Conservation (phyloP, 257 asterid genomes). For the Gynochthodes officinalis region DNA sequence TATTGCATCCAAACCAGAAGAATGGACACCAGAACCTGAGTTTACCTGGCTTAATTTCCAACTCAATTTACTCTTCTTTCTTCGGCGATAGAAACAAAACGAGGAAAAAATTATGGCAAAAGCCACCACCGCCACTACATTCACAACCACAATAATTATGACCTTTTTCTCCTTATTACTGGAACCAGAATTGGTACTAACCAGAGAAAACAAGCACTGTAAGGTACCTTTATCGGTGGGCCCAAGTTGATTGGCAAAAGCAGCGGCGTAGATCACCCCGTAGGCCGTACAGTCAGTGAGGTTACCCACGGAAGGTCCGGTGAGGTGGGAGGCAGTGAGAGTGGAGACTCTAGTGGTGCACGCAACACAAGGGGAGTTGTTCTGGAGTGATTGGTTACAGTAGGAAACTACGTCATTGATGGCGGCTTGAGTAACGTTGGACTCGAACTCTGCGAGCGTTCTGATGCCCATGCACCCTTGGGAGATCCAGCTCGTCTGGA, state of each 20-base stretch:
- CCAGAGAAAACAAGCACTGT: slow-evolving; percentile 66
- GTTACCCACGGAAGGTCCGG: slow-evolving; percentile 49
- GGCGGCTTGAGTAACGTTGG: slow-evolving; percentile 36
- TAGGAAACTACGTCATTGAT: slow-evolving; percentile 31
- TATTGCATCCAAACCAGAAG: slow-evolving; percentile 54
- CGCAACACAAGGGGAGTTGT: slow-evolving; percentile 68
- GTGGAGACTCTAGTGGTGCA: slow-evolving; percentile 62
- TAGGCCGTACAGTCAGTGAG: slow-evolving; percentile 64
- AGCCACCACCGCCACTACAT: slow-evolving; percentile 19
- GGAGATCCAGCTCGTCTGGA: slow-evolving; percentile 66
- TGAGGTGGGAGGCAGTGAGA: slow-evolving; percentile 48
- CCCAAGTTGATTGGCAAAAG: slow-evolving; percentile 55
- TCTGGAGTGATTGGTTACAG: slow-evolving; percentile 65
- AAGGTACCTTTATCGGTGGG: slow-evolving; percentile 71
- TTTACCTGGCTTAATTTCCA: slow-evolving; percentile 24
- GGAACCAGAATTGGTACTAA: slow-evolving; percentile 27
- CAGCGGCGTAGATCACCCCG: slow-evolving; percentile 63
- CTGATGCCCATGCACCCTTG: slow-evolving; percentile 66
- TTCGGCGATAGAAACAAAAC: slow-evolving; percentile 38
- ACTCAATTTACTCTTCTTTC: slow-evolving; percentile 13
- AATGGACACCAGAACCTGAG: slow-evolving; percentile 6
- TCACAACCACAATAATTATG: slow-evolving; percentile 34
- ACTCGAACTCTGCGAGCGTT: slow-evolving; percentile 61
- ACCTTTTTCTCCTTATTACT: slow-evolving; percentile 26
- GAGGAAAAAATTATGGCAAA: slow-evolving; percentile 26